These are phyloP conservation scores for Eimeria maxima DNA, from an alignment of 169 alveolate genomes.

Conservation along the genomic window DNA sequence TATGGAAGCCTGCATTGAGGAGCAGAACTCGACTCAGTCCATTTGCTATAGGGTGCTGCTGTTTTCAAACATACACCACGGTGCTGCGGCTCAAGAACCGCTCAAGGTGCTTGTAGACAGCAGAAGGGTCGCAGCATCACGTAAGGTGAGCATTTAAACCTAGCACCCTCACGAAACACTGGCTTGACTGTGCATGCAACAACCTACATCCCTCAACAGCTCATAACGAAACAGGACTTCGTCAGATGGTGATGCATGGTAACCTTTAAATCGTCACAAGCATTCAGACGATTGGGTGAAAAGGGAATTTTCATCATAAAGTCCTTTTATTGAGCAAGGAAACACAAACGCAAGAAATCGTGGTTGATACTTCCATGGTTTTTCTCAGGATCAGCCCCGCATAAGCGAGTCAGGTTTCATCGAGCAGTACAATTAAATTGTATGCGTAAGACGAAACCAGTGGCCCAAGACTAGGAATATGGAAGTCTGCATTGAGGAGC, in stretches of 20 bases:
- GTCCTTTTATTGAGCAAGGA: not conserved
- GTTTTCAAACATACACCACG: constrained; percentile 72
- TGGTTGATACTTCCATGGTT: constrained; percentile 67
- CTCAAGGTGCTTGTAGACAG: constrained; percentile 58
- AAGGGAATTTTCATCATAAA: not conserved
- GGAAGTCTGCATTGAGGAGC: constrained; percentile 75
- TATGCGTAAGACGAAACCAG: not conserved
- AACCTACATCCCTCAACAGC: too few relatives aligned
- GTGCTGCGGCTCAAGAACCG: not conserved
- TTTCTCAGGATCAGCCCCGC: constrained; percentile 79
- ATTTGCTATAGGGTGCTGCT: constrained; percentile 71
- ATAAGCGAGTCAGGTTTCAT: constrained; percentile 54
- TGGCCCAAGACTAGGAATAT: constrained; percentile 79
- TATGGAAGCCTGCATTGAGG: constrained; percentile 77
- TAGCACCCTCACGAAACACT: not conserved
- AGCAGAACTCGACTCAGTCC: constrained; percentile 73
- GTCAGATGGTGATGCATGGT: constrained; percentile 75
- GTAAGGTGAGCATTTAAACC: constrained; percentile 53
- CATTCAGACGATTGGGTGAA: constrained; percentile 8
- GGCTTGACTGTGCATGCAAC: not conserved
- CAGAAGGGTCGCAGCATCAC: constrained; percentile 78
- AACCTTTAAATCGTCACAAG: constrained; percentile 23
- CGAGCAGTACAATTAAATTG: not conserved
- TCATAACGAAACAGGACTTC: not conserved
- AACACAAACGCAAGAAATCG: not conserved